These are phyloP conservation scores for Dendrothele bispora DNA, from an alignment of 768 basidiomycete genomes.

Conservation along the genomic window DNA sequence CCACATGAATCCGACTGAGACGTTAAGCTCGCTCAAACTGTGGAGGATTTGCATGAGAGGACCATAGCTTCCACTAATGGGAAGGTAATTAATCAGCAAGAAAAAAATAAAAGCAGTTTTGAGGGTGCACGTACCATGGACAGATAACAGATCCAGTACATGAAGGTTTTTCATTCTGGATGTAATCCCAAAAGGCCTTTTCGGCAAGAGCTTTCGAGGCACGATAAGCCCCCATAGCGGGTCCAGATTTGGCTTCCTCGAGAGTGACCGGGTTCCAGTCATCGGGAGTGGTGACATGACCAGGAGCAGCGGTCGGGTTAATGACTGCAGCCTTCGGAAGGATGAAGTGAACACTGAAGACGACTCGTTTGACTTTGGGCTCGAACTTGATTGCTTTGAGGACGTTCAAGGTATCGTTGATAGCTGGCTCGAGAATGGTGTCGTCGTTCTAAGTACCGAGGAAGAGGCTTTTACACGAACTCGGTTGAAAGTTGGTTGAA, in stretches of 20 bases:
- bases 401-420: conserved; percentile 25
- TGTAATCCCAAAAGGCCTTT: conserved; percentile 19
- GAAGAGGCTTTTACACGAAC: no score
- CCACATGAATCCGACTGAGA: conserved; percentile 10
- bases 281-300: conserved; percentile 10
- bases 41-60: conserved; percentile 6
- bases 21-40: conserved; percentile 12
- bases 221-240: conserved; percentile 10
- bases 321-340: conserved; percentile 31
- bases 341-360: conserved; percentile 34
- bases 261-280: conserved; percentile 20
- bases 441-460: conserved; percentile 13
- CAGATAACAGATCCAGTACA: conserved; percentile 6
- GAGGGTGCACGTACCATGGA: conserved; percentile 3
- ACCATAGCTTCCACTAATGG: conserved; percentile 4
- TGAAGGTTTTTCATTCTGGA: conserved; percentile 7
- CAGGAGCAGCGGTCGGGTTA: conserved; percentile 8
- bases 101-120: neutral
- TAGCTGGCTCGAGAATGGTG: conserved; percentile 8
- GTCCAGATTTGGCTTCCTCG: conserved; percentile 15
- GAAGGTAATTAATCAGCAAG: neutral
- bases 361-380: conserved; percentile 41
- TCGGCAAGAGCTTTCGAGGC: conserved; percentile 21
- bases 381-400: conserved; percentile 37
- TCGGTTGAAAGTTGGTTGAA: no score